Evolutionary conservation across 2,329 filamentous ascomycete species (phyloP).

Genomic region (Epichloe typhina): DNA sequence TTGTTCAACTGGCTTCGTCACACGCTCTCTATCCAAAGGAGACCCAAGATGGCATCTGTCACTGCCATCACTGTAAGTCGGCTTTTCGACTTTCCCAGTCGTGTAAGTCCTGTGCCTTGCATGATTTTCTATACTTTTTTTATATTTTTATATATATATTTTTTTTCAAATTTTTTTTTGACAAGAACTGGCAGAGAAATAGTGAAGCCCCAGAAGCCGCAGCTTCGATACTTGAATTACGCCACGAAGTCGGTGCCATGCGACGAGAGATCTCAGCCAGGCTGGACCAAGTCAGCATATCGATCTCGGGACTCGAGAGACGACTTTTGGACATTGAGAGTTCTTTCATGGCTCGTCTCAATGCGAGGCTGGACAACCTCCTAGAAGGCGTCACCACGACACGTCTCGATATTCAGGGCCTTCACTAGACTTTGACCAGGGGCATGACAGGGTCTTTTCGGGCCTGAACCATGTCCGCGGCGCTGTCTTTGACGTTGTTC

Average conservation of each 20-base stretch:
- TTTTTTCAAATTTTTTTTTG: background rate
- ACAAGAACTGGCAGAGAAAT: background rate
- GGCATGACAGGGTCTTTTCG: background rate
- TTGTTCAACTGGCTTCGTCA: too few relatives aligned
- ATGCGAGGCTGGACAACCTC: background rate
- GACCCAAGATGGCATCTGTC: too few relatives aligned
- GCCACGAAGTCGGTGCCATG: background rate
- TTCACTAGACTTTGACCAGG: conserved; percentile 1
- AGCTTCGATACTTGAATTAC: background rate
- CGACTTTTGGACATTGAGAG: background rate
- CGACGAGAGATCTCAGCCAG: background rate
- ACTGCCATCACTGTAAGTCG: too few relatives aligned
- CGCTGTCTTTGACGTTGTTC: background rate
- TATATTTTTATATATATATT: background rate
- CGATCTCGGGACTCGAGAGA: background rate
- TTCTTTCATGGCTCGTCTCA: background rate
- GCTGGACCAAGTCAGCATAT: background rate
- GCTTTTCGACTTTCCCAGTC: too few relatives aligned
- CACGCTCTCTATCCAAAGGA: too few relatives aligned
- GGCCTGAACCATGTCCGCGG: background rate
- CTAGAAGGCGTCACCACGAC: background rate
- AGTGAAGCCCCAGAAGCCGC: background rate
- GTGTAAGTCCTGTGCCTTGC: background rate
- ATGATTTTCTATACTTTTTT: background rate
- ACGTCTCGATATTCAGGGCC: conserved; percentile 1